These are phyloP conservation scores for Zygotorulaspora mrakii DNA, from an alignment of 1,139 yeast species.

Conservation along the genomic window DNA sequence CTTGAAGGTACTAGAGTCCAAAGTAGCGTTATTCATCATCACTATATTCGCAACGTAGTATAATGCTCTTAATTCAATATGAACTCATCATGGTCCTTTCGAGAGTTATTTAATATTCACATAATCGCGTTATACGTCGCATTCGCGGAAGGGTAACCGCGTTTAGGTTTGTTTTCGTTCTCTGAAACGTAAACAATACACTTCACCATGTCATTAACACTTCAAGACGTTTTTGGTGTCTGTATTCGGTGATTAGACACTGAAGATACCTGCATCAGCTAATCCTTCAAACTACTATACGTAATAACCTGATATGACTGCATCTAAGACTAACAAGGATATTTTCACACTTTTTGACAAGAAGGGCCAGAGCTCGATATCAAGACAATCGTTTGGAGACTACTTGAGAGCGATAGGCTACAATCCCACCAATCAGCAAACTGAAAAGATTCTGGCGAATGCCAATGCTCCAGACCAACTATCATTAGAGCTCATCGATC, in stretches of 20 bases:
- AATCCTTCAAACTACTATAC: too few species aligned
- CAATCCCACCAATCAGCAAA: constrained; percentile 68
- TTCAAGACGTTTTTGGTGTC: too few species aligned
- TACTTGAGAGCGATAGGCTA: constrained; percentile 95
- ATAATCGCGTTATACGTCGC: neutral
- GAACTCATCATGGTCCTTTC: too few species aligned
- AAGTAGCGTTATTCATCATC: too few species aligned
- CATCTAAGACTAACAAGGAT: constrained; percentile 77
- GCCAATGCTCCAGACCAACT: constrained; percentile 24
- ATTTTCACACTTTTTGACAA: constrained; percentile 97
- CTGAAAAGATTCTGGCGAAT: constrained; percentile 25
- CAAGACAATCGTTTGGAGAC: constrained; percentile 87
- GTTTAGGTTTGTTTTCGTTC: neutral
- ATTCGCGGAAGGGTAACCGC: too few species aligned
- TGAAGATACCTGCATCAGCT: too few species aligned
- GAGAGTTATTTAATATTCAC: too few species aligned
- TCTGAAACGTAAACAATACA: constrained; percentile 1
- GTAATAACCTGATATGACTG: constrained; percentile 15
- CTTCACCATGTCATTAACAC: neutral
- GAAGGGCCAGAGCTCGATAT: constrained; percentile 90
- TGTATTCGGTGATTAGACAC: too few species aligned
- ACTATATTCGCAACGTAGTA: too few species aligned
- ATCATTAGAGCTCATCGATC: constrained; percentile 28
- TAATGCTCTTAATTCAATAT: too few species aligned
- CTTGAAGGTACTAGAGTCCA: too few species aligned